A percentile compares a stretch with the other conserved stretches of the same genome.
These are phyloP conservation scores for Neurospora pannonica DNA, from an alignment of 495 filamentous ascomycete genomes.

Conservation along the genomic window DNA sequence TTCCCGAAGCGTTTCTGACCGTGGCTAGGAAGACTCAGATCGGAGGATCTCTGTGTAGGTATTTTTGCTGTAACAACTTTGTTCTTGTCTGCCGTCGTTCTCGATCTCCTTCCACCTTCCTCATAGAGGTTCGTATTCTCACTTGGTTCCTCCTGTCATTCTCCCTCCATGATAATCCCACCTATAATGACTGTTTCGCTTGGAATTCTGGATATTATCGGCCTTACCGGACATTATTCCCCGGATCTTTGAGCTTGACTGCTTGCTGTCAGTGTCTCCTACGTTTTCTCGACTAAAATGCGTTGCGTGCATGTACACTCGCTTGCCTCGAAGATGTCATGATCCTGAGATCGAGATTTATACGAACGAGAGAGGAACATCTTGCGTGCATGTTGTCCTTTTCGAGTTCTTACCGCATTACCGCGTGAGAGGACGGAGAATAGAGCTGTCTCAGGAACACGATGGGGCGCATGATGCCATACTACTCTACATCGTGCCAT, in stretches of 20 bases:
- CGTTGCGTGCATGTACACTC: neutral
- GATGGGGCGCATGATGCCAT: neutral
- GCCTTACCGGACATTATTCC: neutral
- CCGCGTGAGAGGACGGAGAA: too few relatives aligned
- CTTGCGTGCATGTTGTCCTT: neutral
- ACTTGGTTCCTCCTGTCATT: neutral
- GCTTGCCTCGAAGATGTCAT: neutral
- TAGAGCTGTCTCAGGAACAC: too few relatives aligned
- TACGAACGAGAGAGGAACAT: neutral
- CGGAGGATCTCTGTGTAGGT: neutral
- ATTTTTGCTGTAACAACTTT: neutral
- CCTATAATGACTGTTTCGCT: neutral
- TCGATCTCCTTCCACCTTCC: neutral
- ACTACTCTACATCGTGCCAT: neutral
- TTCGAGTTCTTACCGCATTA: neutral
- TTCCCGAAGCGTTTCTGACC: neutral
- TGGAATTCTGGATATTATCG: neutral
- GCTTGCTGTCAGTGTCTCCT: neutral
- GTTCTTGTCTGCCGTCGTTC: neutral
- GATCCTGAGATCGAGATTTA: neutral
- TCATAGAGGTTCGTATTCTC: neutral
- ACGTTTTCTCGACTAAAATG: neutral
- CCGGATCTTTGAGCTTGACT: too few relatives aligned
- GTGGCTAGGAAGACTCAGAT: neutral
- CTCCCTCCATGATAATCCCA: neutral